phyloP scores from a whole-genome alignment of 2,329 filamentous ascomycete genomes.

The Exophiala bonariae region DNA sequence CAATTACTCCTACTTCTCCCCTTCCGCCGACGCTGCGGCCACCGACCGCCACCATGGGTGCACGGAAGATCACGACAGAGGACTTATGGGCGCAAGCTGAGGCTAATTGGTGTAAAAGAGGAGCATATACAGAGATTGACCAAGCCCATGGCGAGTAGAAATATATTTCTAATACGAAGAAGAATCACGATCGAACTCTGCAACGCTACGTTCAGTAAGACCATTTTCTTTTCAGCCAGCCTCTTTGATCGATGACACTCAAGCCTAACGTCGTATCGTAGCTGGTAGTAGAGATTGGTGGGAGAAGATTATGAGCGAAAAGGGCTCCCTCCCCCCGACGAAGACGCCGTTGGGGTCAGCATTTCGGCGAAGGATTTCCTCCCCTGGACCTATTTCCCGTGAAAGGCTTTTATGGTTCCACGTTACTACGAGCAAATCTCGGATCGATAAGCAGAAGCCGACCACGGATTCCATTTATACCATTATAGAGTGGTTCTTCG shows the following conservation, averaged over 20 bases:
- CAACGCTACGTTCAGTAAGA: slow-evolving; percentile 10
- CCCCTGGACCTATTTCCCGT: slow-evolving; percentile 16
- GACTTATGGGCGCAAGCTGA: slow-evolving; percentile 12
- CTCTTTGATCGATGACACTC: no score
- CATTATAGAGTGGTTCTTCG: slow-evolving; percentile 20
- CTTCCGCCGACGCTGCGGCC: neutral
- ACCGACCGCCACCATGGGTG: neutral
- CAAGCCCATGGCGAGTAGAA: slow-evolving; percentile 4
- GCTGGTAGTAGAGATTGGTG: slow-evolving; percentile 1
- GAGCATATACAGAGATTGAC: slow-evolving; percentile 8
- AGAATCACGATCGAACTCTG: slow-evolving; percentile 10
- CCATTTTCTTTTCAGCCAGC: neutral
- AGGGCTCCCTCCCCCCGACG: slow-evolving; percentile 11
- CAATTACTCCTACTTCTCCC: neutral
- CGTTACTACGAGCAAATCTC: slow-evolving; percentile 4
- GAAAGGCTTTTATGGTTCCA: slow-evolving; percentile 25
- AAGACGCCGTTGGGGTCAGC: slow-evolving; percentile 1
- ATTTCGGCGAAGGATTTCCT: slow-evolving; percentile 1
- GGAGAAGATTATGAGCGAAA: slow-evolving; percentile 9
- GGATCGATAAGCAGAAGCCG: slow-evolving; percentile 5
- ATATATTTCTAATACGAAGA: slow-evolving; percentile 12
- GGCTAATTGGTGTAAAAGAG: slow-evolving; percentile 14
- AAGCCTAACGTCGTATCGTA: neutral
- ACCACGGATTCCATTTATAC: slow-evolving; percentile 16
- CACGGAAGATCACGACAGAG: slow-evolving; percentile 4